Evolutionary conservation across 2,329 filamentous ascomycete species (phyloP).

Genomic region (Mollisia scopiformis): DNA sequence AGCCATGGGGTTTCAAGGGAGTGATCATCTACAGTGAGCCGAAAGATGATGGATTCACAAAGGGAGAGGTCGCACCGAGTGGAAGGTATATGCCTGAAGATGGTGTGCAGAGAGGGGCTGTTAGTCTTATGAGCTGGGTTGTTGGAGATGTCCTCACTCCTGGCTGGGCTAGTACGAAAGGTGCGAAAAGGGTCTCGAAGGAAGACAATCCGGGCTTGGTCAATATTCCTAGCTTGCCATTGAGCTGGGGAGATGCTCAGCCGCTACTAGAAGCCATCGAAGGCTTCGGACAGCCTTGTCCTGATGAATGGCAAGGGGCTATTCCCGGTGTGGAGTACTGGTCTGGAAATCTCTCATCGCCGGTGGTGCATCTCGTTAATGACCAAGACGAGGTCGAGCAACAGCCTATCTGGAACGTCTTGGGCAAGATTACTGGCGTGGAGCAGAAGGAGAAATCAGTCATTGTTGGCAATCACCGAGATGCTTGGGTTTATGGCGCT

Average conservation of each 20-base stretch:
- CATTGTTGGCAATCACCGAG: constrained; percentile 90
- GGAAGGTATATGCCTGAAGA: constrained; percentile 82
- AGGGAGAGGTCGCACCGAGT: constrained; percentile 73
- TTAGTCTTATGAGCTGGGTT: constrained; percentile 80
- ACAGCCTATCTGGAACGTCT: constrained; percentile 90
- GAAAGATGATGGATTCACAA: constrained; percentile 76
- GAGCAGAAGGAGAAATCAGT: constrained; percentile 84
- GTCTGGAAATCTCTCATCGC: constrained; percentile 76
- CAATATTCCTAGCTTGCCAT: constrained; percentile 85
- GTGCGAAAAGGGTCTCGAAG: constrained; percentile 66
- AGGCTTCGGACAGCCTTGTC: constrained; percentile 72
- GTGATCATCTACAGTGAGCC: constrained; percentile 95
- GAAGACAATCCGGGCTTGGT: constrained; percentile 74
- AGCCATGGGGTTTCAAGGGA: constrained; percentile 81
- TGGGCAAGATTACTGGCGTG: constrained; percentile 81
- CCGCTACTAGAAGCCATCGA: constrained; percentile 75
- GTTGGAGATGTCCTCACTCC: constrained; percentile 92
- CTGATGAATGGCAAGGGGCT: constrained; percentile 74
- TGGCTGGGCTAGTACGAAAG: constrained; percentile 75
- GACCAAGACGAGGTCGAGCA: constrained; percentile 81
- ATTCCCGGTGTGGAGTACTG: constrained; percentile 84
- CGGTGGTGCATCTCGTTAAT: constrained; percentile 81
- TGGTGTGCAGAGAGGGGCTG: constrained; percentile 80
- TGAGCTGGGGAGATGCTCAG: constrained; percentile 89
- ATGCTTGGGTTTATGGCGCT: constrained; percentile 89